Evolutionary conservation across 148 eudicot genomes (phyloP).

Genomic region (Diospyros lotus): DNA sequence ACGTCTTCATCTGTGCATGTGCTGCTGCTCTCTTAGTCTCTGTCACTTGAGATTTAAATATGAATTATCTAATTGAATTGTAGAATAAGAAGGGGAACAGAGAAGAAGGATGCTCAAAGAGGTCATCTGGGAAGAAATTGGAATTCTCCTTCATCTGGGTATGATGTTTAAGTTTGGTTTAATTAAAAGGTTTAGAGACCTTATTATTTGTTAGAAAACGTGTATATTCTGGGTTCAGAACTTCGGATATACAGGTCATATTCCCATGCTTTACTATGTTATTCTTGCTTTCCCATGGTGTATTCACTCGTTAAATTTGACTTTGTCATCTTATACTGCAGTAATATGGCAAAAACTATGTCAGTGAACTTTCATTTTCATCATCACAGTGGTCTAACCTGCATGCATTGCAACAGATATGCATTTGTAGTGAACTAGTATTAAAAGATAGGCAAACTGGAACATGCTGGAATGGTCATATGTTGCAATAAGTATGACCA

Average conservation of each 20-base stretch:
- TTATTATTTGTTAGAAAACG: neutral
- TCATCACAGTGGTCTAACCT: no score
- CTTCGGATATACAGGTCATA: neutral
- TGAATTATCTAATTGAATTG: constrained; percentile 10
- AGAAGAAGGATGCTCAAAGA: no score
- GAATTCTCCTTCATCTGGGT: constrained; percentile 35
- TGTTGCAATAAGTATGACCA: neutral
- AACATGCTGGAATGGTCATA: no score
- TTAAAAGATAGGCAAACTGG: no score
- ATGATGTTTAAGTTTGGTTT: constrained; percentile 14
- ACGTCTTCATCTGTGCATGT: neutral
- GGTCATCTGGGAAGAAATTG: no score
- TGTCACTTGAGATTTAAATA: neutral
- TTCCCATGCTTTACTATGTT: neutral
- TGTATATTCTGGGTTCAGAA: neutral
- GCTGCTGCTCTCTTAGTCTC: neutral
- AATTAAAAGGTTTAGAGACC: neutral
- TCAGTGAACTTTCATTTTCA: no score
- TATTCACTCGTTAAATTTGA: no score
- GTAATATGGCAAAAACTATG: no score
- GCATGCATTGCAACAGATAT: no score
- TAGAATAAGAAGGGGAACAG: constrained; percentile 36
- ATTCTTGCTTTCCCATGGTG: no score
- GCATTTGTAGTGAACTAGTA: no score
- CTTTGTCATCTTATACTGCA: no score